Evolutionary conservation across 768 basidiomycete genomes (phyloP), one percentile per base, ranked within the genome.

Genomic region (Steccherinum ochraceum): DNA sequence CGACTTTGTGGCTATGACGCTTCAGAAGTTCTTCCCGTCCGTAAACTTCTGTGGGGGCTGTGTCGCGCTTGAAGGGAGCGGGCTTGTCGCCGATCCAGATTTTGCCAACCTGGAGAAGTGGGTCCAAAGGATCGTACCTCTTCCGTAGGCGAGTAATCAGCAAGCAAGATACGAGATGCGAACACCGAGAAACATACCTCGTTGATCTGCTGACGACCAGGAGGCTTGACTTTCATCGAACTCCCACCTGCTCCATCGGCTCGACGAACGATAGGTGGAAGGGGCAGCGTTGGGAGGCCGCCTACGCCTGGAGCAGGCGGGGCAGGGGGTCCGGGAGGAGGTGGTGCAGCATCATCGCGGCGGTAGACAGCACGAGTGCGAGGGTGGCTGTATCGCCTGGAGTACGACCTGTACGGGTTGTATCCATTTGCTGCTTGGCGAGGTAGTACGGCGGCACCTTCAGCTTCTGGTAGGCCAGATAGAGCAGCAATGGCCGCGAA

Each of bases 401-500:
- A 40, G 30, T 7, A n/a, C n/a, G 5, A 24, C 12, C 45, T 21
- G 48, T 24, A 10, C n/a, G 42, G 12, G 24, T 44, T 26, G 44
- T 23, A 16, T 49, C 20, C 19, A 23, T 25, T 40, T 20, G 43
- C 13, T 24, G 25, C 35, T 45, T 61, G 53, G 27, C 63, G 59
- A 40, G 55, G 52, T 12, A 49, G 56, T 12, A 58, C 46, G 19
- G 69, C 71, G n/a, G 70, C 72, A 18, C 69, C 78, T 45, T 70
- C 69, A 21, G 61, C 74, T 25, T 64, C 35, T 24, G 61, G 41
- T 39, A 73, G 69, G 18, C 64, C 54, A 2, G 71, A 71, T 21
- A 81, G 50, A 30, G 72, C 69, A 2, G 74, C 70, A 27, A 80
- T 63, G 51, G 70, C 68, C 54, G 74, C 69, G 49, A 81, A 59